Base-by-base conservation (phyloP, 108 stramenopile species). In the Epipyxis sp. region DNA sequence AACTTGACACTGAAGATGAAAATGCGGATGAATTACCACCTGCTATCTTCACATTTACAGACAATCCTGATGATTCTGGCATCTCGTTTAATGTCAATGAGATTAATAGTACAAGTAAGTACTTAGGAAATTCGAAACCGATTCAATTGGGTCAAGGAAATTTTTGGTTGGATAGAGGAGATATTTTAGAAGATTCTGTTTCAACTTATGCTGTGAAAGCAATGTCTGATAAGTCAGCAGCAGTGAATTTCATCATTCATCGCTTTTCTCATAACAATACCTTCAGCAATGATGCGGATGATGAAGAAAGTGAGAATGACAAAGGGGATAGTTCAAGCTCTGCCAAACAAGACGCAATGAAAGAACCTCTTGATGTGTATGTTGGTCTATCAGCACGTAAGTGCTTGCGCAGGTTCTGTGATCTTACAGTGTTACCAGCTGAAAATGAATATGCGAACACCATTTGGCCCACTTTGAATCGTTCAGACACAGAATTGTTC, bases 291-390 rank as follows among this genome's bases (percentile, higher is more conserved):
- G 78, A 79, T 0, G 44, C 34, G 37, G 20, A 25, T 57, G 54
- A 25, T 57, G 54, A 25, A 20, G 54, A 16, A 16, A 57, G 54
- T 57, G 54, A 25, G 16, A 25, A 25, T 57, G 54, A 25, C 16
- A 25, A 25, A 57, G 54, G 54, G 25, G 54, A 57, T 57, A 57
- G 25, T 57, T 25, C 16, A 20, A 25, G 54, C 20, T 57, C 54
- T 20, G 16, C 54, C 35, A 41, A 41, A 68, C 20, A 40, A 68
- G 16, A 20, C 20, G 54, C 16, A 57, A 25, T 57, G 54, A 57
- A 57, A 68, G 71, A 74, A 57, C 71, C 71, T 13, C 35, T 74
- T 39, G 71, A 74, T 37, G 71, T 37, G 41, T 74, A 35, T 74
- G 71, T 39, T 6, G 71, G 71, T 30, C 16, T 74, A 6, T 3